These are phyloP conservation scores for Colletotrichum sidae DNA, from an alignment of 2,329 filamentous ascomycete species.

Conservation along the genomic window DNA sequence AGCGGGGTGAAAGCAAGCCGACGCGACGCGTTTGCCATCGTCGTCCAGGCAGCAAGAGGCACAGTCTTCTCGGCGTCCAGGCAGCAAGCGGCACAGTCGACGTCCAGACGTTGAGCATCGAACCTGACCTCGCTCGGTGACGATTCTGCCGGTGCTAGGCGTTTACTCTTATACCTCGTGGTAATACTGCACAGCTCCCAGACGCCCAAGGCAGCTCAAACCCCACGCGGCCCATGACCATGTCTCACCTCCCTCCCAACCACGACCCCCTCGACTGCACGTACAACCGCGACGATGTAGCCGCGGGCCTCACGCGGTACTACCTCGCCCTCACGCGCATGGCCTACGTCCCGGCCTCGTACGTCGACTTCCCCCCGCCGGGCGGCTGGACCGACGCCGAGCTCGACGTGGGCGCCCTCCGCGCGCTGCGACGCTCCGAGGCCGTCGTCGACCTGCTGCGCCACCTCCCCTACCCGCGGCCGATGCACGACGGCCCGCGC, in stretches of 20 bases:
- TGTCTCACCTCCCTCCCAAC: conserved; percentile 9
- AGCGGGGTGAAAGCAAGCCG: neutral
- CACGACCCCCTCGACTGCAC: conserved; percentile 27
- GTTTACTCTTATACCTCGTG: too few relatives aligned
- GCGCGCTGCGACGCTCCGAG: conserved; percentile 32
- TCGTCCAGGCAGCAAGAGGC: neutral
- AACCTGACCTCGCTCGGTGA: neutral
- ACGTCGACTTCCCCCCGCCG: conserved; percentile 27
- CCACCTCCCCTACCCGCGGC: conserved; percentile 31
- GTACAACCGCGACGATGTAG: conserved; percentile 30
- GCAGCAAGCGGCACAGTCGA: conserved; percentile 4
- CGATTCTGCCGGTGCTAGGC: too few relatives aligned
- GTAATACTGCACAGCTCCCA: neutral
- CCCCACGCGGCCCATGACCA: neutral
- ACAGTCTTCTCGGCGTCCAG: neutral
- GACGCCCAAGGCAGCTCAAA: neutral
- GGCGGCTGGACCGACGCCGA: conserved; percentile 34
- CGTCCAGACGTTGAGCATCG: neutral
- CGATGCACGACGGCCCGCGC: conserved; percentile 34
- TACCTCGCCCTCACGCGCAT: conserved; percentile 19
- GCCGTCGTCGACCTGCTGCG: conserved; percentile 32
- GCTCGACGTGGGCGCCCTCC: conserved; percentile 30
- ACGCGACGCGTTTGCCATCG: conserved; percentile 31
- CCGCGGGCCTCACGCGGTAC: conserved; percentile 26
- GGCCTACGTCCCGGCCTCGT: conserved; percentile 26